Conservation (phyloP, 1,284 basidiomycete species). For the Cryptococcus sp. region DNA sequence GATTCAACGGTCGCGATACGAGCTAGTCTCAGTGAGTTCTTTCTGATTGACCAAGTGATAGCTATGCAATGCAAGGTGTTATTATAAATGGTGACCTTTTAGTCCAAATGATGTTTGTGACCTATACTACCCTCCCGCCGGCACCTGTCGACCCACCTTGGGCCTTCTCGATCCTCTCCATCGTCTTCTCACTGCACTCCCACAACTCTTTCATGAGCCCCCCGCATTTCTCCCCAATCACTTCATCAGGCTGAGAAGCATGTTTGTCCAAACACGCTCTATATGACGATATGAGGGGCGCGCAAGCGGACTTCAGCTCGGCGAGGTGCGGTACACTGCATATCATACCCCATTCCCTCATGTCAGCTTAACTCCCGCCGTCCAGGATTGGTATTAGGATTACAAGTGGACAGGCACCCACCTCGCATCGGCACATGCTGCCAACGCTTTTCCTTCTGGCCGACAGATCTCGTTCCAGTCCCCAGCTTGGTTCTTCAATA, state of each 20-base stretch:
- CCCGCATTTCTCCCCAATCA: slow-evolving; percentile 35
- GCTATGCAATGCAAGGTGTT: too few species aligned
- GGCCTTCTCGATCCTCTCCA: slow-evolving; percentile 25
- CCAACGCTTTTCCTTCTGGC: slow-evolving; percentile 39
- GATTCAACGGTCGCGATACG: too few species aligned
- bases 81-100: too few species aligned
- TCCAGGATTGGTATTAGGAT: neutral
- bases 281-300: slow-evolving; percentile 38
- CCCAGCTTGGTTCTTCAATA: slow-evolving; percentile 41
- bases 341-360: neutral
- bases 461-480: slow-evolving; percentile 48
- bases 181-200: slow-evolving; percentile 46
- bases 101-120: too few species aligned
- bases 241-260: slow-evolving; percentile 32
- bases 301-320: slow-evolving; percentile 43
- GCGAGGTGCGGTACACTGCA: slow-evolving; percentile 47
- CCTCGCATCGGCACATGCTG: slow-evolving; percentile 48
- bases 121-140: too few species aligned
- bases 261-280: slow-evolving; percentile 43
- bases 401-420: slow-evolving; percentile 10
- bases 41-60: too few species aligned
- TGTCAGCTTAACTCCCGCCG: neutral
- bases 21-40: too few species aligned
- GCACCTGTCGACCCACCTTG: too few species aligned
- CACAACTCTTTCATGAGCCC: slow-evolving; percentile 42